phyloP scores from a whole-genome alignment of 208 protist species.

The Naegleria fowleri region DNA sequence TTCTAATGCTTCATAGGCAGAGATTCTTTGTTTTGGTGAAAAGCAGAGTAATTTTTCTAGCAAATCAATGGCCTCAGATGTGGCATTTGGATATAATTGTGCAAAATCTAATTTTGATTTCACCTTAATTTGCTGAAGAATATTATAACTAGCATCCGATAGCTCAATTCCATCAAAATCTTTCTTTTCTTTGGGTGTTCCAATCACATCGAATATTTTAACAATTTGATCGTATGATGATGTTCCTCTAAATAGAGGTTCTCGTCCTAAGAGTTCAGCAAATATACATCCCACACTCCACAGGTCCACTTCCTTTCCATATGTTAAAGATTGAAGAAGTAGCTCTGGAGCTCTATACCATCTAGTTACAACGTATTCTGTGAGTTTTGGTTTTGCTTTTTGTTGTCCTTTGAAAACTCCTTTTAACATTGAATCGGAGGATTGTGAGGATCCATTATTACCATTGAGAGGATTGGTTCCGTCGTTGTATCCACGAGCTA shows the following conservation, averaged over 20 bases:
- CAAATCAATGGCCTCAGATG: not conserved
- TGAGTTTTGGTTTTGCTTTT: not conserved
- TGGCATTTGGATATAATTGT: not conserved
- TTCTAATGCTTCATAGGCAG: not conserved
- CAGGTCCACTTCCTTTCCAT: slow-evolving; percentile 52
- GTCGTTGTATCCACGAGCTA: not conserved
- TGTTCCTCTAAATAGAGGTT: slow-evolving; percentile 51
- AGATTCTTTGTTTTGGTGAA: not conserved
- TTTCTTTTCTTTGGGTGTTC: slow-evolving; percentile 20
- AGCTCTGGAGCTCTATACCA: slow-evolving; percentile 37
- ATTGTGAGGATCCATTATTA: not conserved
- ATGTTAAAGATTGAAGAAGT: slow-evolving; percentile 30
- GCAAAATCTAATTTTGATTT: not conserved
- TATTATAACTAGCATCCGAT: not conserved
- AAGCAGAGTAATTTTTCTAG: not conserved
- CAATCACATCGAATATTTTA: slow-evolving; percentile 42
- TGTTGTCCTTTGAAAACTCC: not conserved
- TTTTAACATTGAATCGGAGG: not conserved
- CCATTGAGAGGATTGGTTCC: not conserved
- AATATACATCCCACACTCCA: slow-evolving; percentile 76
- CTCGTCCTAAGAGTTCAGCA: slow-evolving; percentile 52
- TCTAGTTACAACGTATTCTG: not conserved
- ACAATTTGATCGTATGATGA: slow-evolving; percentile 69
- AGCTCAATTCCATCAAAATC: not conserved
- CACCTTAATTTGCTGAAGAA: not conserved